Evolutionary conservation across 768 basidiomycete genomes (phyloP), one percentile per base, ranked within the genome.

Genomic region (Russula lepida): DNA sequence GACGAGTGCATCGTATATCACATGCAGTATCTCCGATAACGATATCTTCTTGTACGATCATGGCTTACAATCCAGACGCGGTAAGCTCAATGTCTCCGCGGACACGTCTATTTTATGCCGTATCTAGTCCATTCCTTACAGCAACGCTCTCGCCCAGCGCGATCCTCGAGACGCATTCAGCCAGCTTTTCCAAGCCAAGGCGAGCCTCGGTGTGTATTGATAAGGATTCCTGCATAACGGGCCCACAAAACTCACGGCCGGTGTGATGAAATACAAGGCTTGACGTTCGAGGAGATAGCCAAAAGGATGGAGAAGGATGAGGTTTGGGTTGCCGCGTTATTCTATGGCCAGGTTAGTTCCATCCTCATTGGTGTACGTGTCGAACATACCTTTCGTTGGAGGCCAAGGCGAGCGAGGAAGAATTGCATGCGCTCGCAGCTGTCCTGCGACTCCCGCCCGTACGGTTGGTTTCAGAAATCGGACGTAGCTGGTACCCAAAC

Each of bases 271-370:
- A 27, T 30, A 19, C 51, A 88, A 59, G 86, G 84, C 17, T 65
- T 85, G 62, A 84, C 84, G 15, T 92, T 91, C 63, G 87, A 84
- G 59, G 75, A 81, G 41, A 81, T 92, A 65, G 88, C 79, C 12
- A 75, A 84, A 60, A 76, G 75, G 7, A 79, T 92, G 56, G 82
- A 79, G 25, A 84, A 79, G 69, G 86, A 89, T 69, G 90, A 92
- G 68, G 78, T 92, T 27, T 92, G 88, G 88, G 78, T 91, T 27
- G 89, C 89, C 3, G 82, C 89, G 6, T 83, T 84, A 51, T 88
- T 92, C 72, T 90, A 89, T 66, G 89, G 85, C 7, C 89, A 91
- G 76, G 87, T 86, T 61, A 51, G 57, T 32, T 13, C 11, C 43
- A 23, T 23, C 25, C 53, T 9, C 32, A 0, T 27, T 17, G 11